These are phyloP conservation scores for Cystofilobasidium macerans DNA, from an alignment of 768 basidiomycete species.

Conservation along the genomic window DNA sequence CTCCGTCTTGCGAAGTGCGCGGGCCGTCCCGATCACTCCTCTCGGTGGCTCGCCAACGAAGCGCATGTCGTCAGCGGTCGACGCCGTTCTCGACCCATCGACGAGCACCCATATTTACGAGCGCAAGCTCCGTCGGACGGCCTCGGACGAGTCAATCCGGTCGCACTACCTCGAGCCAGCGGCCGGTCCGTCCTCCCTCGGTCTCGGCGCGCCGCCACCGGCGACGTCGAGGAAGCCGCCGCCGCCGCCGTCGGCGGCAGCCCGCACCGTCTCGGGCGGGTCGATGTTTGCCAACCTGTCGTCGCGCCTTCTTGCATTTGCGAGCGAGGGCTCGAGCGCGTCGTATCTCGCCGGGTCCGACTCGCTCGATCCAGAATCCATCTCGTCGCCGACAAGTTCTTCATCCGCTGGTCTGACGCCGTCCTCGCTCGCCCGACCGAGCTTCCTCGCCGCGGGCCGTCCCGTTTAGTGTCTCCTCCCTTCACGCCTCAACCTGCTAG, in stretches of 20 bases:
- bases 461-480: background rate
- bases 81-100: conserved; percentile 33
- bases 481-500: background rate
- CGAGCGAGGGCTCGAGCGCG: background rate
- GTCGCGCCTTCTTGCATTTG: conserved; percentile 1
- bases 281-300: conserved; percentile 6
- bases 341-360: background rate
- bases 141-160: conserved; percentile 22
- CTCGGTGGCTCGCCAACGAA: conserved; percentile 33
- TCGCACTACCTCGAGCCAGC: conserved; percentile 10
- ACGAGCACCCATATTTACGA: conserved; percentile 2
- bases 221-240: background rate
- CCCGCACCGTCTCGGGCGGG: background rate
- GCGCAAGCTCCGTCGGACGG: conserved; percentile 11
- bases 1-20: conserved; percentile 8
- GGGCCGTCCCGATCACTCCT: background rate
- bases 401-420: background rate
- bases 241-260: too few relatives aligned
- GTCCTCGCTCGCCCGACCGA: background rate
- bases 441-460: background rate
- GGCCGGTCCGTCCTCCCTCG: background rate
- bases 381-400: too few relatives aligned
- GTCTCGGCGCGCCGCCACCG: background rate
- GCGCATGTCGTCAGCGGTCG: conserved; percentile 38
- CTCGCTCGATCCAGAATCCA: background rate